These are phyloP conservation scores for Brassica carinata DNA, from an alignment of 345 rosid genomes.

Conservation along the genomic window DNA sequence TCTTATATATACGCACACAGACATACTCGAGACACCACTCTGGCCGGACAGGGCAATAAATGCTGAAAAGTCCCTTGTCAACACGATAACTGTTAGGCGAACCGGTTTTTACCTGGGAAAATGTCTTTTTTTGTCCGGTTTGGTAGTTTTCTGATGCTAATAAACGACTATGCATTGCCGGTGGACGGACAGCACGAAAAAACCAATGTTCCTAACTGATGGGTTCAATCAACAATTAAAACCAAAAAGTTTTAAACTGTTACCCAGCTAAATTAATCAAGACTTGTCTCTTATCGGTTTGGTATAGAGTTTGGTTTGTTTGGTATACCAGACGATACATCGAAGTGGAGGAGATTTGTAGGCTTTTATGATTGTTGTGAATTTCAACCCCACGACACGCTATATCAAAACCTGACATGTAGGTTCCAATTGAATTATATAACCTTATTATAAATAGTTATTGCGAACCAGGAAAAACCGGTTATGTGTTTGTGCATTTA, in stretches of 20 bases:
- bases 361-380: neutral
- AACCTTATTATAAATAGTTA: neutral
- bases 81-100: neutral
- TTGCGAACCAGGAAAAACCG: conserved; percentile 23
- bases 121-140: neutral
- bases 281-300: neutral
- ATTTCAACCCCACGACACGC: conserved; percentile 2
- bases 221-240: neutral
- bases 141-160: neutral
- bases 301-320: conserved; percentile 16
- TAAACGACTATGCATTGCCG: neutral
- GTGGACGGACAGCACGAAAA: neutral
- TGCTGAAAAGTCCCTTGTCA: conserved; percentile 3
- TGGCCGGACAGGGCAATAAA: conserved; percentile 26
- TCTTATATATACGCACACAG: conserved; percentile 15
- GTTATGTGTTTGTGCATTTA: conserved; percentile 18
- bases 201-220: neutral
- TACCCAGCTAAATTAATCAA: neutral
- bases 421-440: neutral
- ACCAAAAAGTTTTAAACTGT: neutral
- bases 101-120: neutral
- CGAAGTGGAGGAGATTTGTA: neutral
- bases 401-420: conserved; percentile 10
- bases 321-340: neutral
- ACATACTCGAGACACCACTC: conserved; percentile 14